Evolutionary conservation across 805 yeast genomes (phyloP).

Genomic region (Alloascoidea hylecoeti): DNA sequence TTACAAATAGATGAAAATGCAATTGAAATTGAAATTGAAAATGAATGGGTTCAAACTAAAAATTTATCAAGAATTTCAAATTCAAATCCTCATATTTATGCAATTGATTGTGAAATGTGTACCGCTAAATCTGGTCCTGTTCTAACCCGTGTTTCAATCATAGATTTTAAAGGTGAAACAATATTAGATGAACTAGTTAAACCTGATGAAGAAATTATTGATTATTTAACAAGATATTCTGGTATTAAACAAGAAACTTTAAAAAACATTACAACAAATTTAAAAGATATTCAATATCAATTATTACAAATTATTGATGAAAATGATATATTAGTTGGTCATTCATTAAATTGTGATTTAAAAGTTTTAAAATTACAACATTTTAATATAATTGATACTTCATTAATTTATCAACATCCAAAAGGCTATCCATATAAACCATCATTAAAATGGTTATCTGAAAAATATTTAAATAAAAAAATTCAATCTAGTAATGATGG

Average conservation of each 20-base stretch:
- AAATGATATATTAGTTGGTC: constrained; percentile 73
- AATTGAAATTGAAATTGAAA: constrained; percentile 7
- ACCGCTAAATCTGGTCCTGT: constrained; percentile 46
- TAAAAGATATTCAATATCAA: constrained; percentile 52
- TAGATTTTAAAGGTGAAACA: constrained; percentile 41
- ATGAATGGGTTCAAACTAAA: constrained; percentile 44
- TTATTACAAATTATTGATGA: constrained; percentile 32
- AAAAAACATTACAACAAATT: constrained; percentile 43
- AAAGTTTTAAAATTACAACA: constrained; percentile 59
- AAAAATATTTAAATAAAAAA: constrained; percentile 32
- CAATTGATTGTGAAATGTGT: constrained; percentile 94
- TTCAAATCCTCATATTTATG: constrained; percentile 33
- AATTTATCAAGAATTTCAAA: constrained; percentile 38
- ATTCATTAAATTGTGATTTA: constrained; percentile 78
- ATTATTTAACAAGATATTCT: constrained; percentile 72
- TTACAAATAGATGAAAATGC: too few relatives aligned
- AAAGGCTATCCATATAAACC: constrained; percentile 31
- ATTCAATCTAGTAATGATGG: constrained; percentile 65
- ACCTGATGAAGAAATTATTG: constrained; percentile 61
- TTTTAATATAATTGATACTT: constrained; percentile 66
- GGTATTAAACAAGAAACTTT: constrained; percentile 74
- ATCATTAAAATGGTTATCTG: constrained; percentile 57
- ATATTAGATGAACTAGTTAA: constrained; percentile 64
- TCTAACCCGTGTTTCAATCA: constrained; percentile 63
- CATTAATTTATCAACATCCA: constrained; percentile 59